Percentiles rank a stretch among this genome's conserved stretches.
phyloP scores from a whole-genome alignment of 2,329 filamentous ascomycete species.

The Cladosporium sp. region DNA sequence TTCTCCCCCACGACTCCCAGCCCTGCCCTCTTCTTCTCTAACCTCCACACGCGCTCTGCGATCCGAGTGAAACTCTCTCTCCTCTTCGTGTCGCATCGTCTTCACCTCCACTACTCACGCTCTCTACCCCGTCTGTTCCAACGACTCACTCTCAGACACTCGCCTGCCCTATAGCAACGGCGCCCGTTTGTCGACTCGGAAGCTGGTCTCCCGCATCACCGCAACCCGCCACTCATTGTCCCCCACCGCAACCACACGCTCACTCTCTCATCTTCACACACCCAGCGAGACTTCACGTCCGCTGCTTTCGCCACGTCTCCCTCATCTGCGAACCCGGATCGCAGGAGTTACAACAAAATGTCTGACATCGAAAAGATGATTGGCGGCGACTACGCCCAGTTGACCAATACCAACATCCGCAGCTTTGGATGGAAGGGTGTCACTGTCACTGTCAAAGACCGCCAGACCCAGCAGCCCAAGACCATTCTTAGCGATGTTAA shows the following conservation, averaged over 20 bases:
- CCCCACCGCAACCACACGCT: conserved; percentile 4
- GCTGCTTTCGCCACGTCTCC: conserved; percentile 19
- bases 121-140: conserved; percentile 7
- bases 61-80: conserved; percentile 11
- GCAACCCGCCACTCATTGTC: conserved; percentile 12
- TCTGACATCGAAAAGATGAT: conserved; percentile 52
- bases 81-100: not conserved
- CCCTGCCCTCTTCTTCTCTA: conserved; percentile 2
- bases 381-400: conserved; percentile 51
- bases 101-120: conserved; percentile 11
- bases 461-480: conserved; percentile 63
- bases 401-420: conserved; percentile 65
- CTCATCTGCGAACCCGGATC: conserved; percentile 32
- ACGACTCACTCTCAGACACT: conserved; percentile 13
- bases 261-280: not conserved
- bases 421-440: conserved; percentile 68
- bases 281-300: conserved; percentile 18
- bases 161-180: conserved; percentile 13
- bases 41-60: conserved; percentile 1
- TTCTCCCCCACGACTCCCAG: conserved; percentile 17
- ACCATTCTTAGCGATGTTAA: conserved; percentile 64
- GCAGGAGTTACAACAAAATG: conserved; percentile 41
- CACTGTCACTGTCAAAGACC: conserved; percentile 72
- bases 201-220: conserved; percentile 21
- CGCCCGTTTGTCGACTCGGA: conserved; percentile 17